A percentile compares a stretch with the other conserved stretches of the same genome.
These are phyloP conservation scores for Letharia columbiana DNA, from an alignment of 495 filamentous ascomycete species.

Conservation along the genomic window DNA sequence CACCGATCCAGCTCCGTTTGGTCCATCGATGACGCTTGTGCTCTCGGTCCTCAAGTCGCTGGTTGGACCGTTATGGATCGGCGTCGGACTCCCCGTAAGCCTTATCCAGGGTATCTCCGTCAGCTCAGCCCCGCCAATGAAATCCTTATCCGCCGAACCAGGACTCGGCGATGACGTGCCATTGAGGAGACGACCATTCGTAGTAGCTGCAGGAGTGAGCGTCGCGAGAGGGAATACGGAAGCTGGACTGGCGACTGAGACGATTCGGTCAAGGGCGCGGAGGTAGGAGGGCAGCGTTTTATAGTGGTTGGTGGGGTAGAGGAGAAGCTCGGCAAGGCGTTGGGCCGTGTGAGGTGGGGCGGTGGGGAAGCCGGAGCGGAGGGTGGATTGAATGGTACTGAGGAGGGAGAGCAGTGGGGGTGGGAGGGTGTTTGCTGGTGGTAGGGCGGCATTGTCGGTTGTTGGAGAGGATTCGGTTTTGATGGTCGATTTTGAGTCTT, in stretches of 20 bases:
- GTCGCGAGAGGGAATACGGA: constrained; percentile 75
- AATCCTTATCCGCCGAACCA: constrained; percentile 60
- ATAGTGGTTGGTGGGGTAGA: constrained; percentile 70
- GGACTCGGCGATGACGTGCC: constrained; percentile 28
- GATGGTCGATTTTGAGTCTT: constrained; percentile 31
- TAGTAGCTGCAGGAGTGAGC: constrained; percentile 36
- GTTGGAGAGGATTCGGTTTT: constrained; percentile 35
- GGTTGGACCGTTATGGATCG: constrained; percentile 1
- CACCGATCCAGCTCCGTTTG: constrained; percentile 59
- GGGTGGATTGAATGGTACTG: constrained; percentile 54
- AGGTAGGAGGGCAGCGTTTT: constrained; percentile 72
- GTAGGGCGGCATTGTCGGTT: constrained; percentile 28
- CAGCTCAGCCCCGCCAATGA: constrained; percentile 79
- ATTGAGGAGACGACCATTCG: constrained; percentile 30
- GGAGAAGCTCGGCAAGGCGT: constrained; percentile 83
- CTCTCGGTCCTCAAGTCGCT: constrained; percentile 49
- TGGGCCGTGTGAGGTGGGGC: constrained; percentile 90
- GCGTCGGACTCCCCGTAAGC: constrained; percentile 31
- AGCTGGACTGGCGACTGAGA: constrained; percentile 77
- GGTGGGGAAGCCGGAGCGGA: constrained; percentile 56
- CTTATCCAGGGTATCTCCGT: constrained; percentile 89
- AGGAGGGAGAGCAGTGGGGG: constrained; percentile 55
- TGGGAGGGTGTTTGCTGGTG: constrained; percentile 46
- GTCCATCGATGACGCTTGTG: constrained; percentile 62
- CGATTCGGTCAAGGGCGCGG: constrained; percentile 81